phyloP scores from a whole-genome alignment of 495 filamentous ascomycete species.

The Penicillium argentinense region DNA sequence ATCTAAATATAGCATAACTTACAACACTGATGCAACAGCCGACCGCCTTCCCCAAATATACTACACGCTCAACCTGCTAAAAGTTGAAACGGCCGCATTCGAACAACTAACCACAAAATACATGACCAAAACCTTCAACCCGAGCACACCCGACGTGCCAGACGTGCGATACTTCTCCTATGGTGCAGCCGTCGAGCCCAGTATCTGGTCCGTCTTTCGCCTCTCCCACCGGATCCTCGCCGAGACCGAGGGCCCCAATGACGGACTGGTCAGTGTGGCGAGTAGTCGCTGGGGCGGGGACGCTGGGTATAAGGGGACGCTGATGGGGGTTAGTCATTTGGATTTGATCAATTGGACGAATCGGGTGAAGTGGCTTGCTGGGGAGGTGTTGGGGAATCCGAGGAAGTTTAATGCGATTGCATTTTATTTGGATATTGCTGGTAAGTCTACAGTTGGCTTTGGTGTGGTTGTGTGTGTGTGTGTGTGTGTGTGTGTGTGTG shows the following conservation, averaged over 20 bases:
- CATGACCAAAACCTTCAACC: constrained; percentile 83
- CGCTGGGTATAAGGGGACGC: constrained; percentile 75
- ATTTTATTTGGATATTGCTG: constrained; percentile 88
- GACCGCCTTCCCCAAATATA: constrained; percentile 67
- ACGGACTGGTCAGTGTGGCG: constrained; percentile 86
- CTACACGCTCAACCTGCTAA: constrained; percentile 61
- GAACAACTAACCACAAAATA: constrained; percentile 78
- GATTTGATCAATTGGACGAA: constrained; percentile 98
- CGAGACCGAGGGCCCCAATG: constrained; percentile 76
- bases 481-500: not conserved
- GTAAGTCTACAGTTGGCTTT: constrained; percentile 33
- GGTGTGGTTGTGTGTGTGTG: not conserved
- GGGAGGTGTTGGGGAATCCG: constrained; percentile 65
- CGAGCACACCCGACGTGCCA: constrained; percentile 68
- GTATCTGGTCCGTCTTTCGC: constrained; percentile 71
- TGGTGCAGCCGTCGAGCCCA: constrained; percentile 70
- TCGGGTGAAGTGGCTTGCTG: constrained; percentile 68
- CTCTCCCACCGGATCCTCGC: constrained; percentile 69
- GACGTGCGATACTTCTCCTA: constrained; percentile 90
- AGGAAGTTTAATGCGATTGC: constrained; percentile 92
- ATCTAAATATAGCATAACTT: not conserved
- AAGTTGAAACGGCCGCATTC: constrained; percentile 81
- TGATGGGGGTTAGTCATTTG: constrained; percentile 84
- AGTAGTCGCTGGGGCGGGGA: constrained; percentile 82
- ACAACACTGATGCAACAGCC: constrained; percentile 23